Conservation (phyloP, 345 rosid genomes). For the Arabidopsis arenosa region DNA sequence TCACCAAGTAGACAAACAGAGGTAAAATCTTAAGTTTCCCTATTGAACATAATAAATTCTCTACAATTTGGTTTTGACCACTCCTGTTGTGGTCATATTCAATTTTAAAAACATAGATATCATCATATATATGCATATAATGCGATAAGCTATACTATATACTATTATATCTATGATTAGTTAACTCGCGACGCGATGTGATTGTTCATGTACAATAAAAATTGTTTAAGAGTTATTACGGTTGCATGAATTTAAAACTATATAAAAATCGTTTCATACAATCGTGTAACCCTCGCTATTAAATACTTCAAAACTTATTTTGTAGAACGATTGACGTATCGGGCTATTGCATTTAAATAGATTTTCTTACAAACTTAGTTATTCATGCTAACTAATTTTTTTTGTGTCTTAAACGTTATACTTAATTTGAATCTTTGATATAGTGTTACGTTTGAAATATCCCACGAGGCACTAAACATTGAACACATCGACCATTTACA, state of each 20-base stretch:
- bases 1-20: slow-evolving; percentile 37
- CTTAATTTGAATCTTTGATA: background rate
- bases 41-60: slow-evolving; percentile 32
- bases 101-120: background rate
- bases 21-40: slow-evolving; percentile 30
- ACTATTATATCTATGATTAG: background rate
- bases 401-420: background rate
- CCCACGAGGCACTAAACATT: background rate
- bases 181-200: slow-evolving; percentile 8
- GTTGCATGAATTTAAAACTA: background rate
- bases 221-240: background rate
- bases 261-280: background rate
- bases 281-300: background rate
- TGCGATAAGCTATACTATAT: slow-evolving; percentile 2
- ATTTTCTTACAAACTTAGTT: background rate
- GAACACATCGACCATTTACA: slow-evolving; percentile 3
- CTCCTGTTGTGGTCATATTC: slow-evolving; percentile 19
- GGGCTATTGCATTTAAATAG: background rate
- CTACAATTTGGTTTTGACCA: slow-evolving; percentile 23
- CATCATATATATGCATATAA: slow-evolving; percentile 2
- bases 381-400: background rate
- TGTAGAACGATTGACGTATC: background rate
- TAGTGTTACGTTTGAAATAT: background rate
- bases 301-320: background rate
- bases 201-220: background rate